Conservation (phyloP, 2,329 filamentous ascomycete species). For the Sarocladiaceae sp. region DNA sequence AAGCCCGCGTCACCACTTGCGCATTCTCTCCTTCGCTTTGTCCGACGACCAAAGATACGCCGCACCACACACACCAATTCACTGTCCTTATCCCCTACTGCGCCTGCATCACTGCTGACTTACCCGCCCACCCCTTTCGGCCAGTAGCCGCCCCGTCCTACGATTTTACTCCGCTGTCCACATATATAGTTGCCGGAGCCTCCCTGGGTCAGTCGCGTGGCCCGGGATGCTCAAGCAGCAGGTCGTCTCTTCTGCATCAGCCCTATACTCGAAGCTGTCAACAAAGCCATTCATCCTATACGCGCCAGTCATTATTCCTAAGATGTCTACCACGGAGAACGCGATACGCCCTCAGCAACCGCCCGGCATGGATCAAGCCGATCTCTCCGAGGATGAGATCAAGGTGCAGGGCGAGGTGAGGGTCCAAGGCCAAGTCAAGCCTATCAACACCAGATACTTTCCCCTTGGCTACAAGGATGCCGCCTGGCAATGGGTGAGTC, state of each 20-base stretch:
- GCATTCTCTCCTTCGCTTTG: too few relatives aligned
- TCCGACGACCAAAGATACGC: too few relatives aligned
- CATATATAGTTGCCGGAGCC: constrained; percentile 3
- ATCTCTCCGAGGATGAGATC: constrained; percentile 5
- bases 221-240: constrained; percentile 41
- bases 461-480: constrained; percentile 89
- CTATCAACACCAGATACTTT: constrained; percentile 46
- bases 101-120: too few relatives aligned
- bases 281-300: constrained; percentile 11
- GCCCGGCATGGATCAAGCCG: constrained; percentile 1
- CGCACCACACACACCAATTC: neutral
- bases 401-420: neutral
- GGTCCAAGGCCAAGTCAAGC: neutral
- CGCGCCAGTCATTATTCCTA: constrained; percentile 18
- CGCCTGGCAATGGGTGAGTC: constrained; percentile 78
- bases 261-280: constrained; percentile 12
- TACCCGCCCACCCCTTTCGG: neutral
- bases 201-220: constrained; percentile 6
- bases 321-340: constrained; percentile 28
- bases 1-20: too few relatives aligned
- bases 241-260: constrained; percentile 23
- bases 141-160: neutral
- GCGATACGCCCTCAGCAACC: constrained; percentile 17
- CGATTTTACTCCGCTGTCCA: too few relatives aligned
- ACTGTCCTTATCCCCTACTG: too few relatives aligned